These are phyloP conservation scores for Penicillium ochrochloron DNA, from an alignment of 495 filamentous ascomycete species.

Conservation along the genomic window DNA sequence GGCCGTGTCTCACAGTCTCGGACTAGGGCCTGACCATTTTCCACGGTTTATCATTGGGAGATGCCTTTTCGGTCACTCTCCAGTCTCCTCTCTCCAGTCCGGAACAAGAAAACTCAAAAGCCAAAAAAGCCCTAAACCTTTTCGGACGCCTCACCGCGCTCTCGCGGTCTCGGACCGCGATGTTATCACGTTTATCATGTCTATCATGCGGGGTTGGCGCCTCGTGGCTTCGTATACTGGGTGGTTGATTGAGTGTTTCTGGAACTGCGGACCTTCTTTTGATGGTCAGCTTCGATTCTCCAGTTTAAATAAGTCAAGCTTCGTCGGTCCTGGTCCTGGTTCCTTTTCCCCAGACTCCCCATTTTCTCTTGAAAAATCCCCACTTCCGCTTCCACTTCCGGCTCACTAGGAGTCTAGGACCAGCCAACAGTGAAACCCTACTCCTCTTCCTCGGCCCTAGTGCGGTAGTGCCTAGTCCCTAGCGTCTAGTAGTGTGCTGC, in stretches of 20 bases:
- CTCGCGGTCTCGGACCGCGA: constrained; percentile 35
- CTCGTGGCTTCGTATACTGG: not conserved
- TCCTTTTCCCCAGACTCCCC: constrained; percentile 18
- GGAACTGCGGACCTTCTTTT: too few species aligned
- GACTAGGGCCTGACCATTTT: not conserved
- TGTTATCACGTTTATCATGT: constrained; percentile 18
- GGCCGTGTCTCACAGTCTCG: constrained; percentile 19
- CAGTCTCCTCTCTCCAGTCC: not conserved
- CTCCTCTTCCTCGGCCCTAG: not conserved
- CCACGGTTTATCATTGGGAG: constrained; percentile 1
- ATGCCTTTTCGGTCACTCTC: too few species aligned
- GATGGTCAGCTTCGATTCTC: not conserved
- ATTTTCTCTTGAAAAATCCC: not conserved
- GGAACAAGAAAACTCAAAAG: not conserved
- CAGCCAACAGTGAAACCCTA: not conserved
- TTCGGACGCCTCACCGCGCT: constrained; percentile 21
- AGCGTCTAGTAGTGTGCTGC: not conserved
- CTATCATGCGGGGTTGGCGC: constrained; percentile 32
- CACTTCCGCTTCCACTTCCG: not conserved
- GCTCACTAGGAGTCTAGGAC: too few species aligned
- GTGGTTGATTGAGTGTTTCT: not conserved
- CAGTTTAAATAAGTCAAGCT: constrained; percentile 22
- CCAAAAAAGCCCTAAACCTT: not conserved
- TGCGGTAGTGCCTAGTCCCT: not conserved
- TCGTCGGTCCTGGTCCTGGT: not conserved